Evolutionary conservation across 148 eudicot species (phyloP), one percentile per base, ranked within the genome.

Genomic region (Rhododendron williamsianum): DNA sequence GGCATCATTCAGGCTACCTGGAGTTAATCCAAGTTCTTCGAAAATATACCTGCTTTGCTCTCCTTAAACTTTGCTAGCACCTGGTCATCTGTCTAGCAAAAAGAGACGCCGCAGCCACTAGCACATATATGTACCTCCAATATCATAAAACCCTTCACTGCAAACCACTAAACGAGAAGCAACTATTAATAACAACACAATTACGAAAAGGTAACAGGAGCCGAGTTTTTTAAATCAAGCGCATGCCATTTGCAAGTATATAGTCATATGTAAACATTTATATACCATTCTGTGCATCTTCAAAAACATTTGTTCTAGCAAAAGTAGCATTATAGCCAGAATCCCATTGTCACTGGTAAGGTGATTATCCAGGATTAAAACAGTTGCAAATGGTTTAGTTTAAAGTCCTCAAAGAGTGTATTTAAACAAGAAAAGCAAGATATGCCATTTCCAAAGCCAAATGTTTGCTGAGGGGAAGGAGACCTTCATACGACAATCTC

Each of bases 91-190:
- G 13, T 78, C 82, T 4, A 25, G 81, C 78, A 81, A 88, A 82
- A 86, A 82, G 79, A 84, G 67, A 81, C 0, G 60, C 71, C 79
- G 87, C 89, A 83, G 85, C 82, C 80, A 82, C 86, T 67, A 85
- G 80, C 85, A 87, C 81, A 81, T 81, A 80, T 54, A 82, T 71
- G 38, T 71, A 51, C 83, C 85, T 81, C 87, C 88, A 85, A 49
- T 73, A 35, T 82, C 87, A 84, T 72, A 41, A 65, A 84, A 69
- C 46, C 15, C 82, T 86, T 86, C 86, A 76, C 90, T 91, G 89
- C 87, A 87, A 65, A 80, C 3, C 72, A 80, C 78, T 56, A 35
- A 83, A 73, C 23, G 23, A 81, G 72, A 81, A 43, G 15, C 33
- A 86, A 82, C 52, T 56, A 30, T 74, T 11, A 67, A 41, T 16